A percentile compares a stretch with the other conserved stretches of the same genome.
Conservation (phyloP, 2,329 filamentous ascomycete genomes). For the Aspergillus tanneri region DNA sequence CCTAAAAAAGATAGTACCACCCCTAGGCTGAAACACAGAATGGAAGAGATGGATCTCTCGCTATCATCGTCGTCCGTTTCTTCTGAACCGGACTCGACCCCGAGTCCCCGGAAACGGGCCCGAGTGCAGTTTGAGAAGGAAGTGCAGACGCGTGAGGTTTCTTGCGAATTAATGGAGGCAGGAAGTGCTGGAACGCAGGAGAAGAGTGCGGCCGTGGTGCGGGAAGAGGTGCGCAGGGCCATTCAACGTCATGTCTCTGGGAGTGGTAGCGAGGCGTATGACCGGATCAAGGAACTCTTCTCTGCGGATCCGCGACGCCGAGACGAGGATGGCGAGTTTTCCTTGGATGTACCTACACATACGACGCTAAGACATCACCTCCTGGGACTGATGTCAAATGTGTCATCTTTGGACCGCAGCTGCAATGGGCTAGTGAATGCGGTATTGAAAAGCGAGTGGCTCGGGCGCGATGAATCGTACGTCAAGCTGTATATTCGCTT, state of each 20-base stretch:
- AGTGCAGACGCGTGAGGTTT: slow-evolving; percentile 24
- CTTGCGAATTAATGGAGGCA: too few relatives aligned
- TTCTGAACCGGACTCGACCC: slow-evolving; percentile 29
- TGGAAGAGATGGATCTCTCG: slow-evolving; percentile 36
- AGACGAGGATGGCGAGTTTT: slow-evolving; percentile 32
- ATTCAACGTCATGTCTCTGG: slow-evolving; percentile 53
- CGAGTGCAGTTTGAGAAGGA: slow-evolving; percentile 44
- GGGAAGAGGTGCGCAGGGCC: slow-evolving; percentile 61
- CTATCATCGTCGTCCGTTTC: slow-evolving; percentile 31
- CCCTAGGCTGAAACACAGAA: slow-evolving; percentile 38
- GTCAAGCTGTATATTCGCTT: slow-evolving; percentile 58
- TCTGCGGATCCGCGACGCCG: slow-evolving; percentile 45
- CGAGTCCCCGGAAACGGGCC: slow-evolving; percentile 41
- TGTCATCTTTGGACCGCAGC: slow-evolving; percentile 55
- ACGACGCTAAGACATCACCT: slow-evolving; percentile 58
- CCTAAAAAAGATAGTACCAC: slow-evolving; percentile 28
- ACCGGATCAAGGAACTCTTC: slow-evolving; percentile 56
- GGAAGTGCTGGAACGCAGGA: slow-evolving; percentile 37
- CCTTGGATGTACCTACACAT: slow-evolving; percentile 51
- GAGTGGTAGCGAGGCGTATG: slow-evolving; percentile 57
- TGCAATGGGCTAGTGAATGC: slow-evolving; percentile 60
- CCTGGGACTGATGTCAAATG: slow-evolving; percentile 57
- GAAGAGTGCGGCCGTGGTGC: slow-evolving; percentile 58
- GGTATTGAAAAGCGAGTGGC: slow-evolving; percentile 60
- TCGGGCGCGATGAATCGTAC: slow-evolving; percentile 61